These are phyloP conservation scores for Neltuma alba DNA, from an alignment of 306 rosid species.

Conservation along the genomic window DNA sequence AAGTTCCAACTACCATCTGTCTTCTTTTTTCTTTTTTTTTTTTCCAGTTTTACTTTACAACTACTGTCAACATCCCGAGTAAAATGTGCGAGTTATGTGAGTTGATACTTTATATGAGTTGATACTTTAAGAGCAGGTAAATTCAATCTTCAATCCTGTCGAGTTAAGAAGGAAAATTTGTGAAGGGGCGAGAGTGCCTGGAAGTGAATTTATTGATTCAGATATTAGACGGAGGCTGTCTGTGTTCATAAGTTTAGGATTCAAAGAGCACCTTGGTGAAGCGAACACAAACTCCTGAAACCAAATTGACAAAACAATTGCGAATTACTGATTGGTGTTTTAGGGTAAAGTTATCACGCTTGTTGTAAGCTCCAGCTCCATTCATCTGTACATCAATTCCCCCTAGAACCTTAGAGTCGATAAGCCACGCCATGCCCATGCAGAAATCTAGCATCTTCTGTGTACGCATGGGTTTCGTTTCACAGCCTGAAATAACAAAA, in stretches of 20 bases:
- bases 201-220: slow-evolving; percentile 24
- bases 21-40: no score
- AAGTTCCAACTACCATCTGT: no score
- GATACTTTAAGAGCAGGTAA: not conserved
- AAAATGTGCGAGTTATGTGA: no score
- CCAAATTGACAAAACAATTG: slow-evolving; percentile 46
- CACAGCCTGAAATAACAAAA: slow-evolving; percentile 51
- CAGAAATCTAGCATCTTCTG: slow-evolving; percentile 88
- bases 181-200: slow-evolving; percentile 18
- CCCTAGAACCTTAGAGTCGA: slow-evolving; percentile 43
- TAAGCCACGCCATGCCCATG: slow-evolving; percentile 90
- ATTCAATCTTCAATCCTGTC: not conserved
- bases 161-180: not conserved
- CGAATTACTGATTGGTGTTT: slow-evolving; percentile 22
- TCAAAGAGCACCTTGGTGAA: not conserved
- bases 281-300: slow-evolving; percentile 19
- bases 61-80: no score
- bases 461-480: slow-evolving; percentile 89
- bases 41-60: no score
- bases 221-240: not conserved
- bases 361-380: slow-evolving; percentile 16
- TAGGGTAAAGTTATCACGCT: slow-evolving; percentile 27
- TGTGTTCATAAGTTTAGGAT: slow-evolving; percentile 10
- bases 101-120: no score
- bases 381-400: slow-evolving; percentile 53